Evolutionary conservation across 257 asterid species (phyloP).

Genomic region (Solanum chmielewskii): DNA sequence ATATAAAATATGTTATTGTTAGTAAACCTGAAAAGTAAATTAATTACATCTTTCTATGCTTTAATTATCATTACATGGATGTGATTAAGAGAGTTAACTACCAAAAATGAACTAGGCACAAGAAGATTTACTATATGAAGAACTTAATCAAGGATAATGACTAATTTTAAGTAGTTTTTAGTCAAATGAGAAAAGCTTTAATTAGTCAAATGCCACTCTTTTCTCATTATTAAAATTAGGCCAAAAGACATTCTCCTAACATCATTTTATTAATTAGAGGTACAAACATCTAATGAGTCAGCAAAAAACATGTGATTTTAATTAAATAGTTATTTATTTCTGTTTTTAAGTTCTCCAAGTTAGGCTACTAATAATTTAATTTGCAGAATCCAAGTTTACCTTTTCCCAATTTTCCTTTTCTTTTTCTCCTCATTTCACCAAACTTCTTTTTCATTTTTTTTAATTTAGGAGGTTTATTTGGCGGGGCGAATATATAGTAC

Average conservation of each 20-base stretch:
- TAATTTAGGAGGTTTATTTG: too few relatives aligned
- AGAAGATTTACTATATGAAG: not conserved
- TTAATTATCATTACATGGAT: not conserved
- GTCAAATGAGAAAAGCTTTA: not conserved
- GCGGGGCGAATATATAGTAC: not conserved
- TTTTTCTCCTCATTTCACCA: not conserved
- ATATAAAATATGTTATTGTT: not conserved
- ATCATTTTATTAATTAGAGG: not conserved
- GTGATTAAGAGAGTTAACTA: not conserved
- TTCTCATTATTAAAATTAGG: not conserved
- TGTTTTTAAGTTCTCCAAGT: not conserved
- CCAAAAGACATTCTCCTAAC: constrained; percentile 5
- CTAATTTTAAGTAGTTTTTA: not conserved
- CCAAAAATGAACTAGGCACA: not conserved
- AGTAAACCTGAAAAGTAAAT: not conserved
- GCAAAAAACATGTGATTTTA: not conserved
- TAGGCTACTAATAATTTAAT: not conserved
- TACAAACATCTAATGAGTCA: not conserved
- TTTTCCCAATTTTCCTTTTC: not conserved
- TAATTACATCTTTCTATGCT: not conserved
- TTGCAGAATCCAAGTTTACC: not conserved
- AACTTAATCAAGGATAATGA: not conserved
- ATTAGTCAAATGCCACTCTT: not conserved
- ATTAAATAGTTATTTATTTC: not conserved
- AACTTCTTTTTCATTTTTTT: not conserved